phyloP scores from a whole-genome alignment of 768 basidiomycete genomes.

The Rhizopogon sp. region DNA sequence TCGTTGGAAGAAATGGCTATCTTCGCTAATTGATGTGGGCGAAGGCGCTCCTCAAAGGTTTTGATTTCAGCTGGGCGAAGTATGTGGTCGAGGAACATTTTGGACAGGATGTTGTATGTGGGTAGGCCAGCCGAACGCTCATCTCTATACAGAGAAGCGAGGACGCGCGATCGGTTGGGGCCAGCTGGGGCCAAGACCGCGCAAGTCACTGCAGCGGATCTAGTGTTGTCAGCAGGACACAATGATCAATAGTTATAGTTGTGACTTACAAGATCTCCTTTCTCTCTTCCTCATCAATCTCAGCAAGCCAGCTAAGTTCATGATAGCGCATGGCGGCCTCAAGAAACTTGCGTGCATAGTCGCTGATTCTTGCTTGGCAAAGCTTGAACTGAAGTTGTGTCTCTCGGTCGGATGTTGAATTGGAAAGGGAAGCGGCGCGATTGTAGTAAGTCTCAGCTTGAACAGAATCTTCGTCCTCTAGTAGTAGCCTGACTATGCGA shows the following conservation, averaged over 20 bases:
- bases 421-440: slow-evolving; percentile 86
- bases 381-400: slow-evolving; percentile 83
- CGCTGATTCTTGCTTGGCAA: slow-evolving; percentile 91
- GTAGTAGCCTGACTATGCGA: slow-evolving; percentile 86
- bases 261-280: slow-evolving; percentile 77
- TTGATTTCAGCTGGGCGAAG: slow-evolving; percentile 85
- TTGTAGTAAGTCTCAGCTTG: slow-evolving; percentile 99
- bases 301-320: slow-evolving; percentile 85
- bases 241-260: slow-evolving; percentile 3
- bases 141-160: slow-evolving; percentile 91
- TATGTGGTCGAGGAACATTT: slow-evolving; percentile 99
- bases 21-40: slow-evolving; percentile 92
- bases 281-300: slow-evolving; percentile 93
- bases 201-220: slow-evolving; percentile 89
- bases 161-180: slow-evolving; percentile 88
- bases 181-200: slow-evolving; percentile 97
- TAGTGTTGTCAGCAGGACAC: slow-evolving; percentile 25
- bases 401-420: slow-evolving; percentile 73
- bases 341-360: slow-evolving; percentile 87
- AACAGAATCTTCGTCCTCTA: slow-evolving; percentile 95
- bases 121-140: slow-evolving; percentile 80
- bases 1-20: slow-evolving; percentile 83
- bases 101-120: slow-evolving; percentile 86
- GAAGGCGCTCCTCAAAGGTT: slow-evolving; percentile 82
- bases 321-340: slow-evolving; percentile 95